Percentiles rank a stretch among this genome's conserved stretches.
These are phyloP conservation scores for Globisporangium uncinulatum DNA, from an alignment of 352 stramenopile genomes.

Conservation along the genomic window DNA sequence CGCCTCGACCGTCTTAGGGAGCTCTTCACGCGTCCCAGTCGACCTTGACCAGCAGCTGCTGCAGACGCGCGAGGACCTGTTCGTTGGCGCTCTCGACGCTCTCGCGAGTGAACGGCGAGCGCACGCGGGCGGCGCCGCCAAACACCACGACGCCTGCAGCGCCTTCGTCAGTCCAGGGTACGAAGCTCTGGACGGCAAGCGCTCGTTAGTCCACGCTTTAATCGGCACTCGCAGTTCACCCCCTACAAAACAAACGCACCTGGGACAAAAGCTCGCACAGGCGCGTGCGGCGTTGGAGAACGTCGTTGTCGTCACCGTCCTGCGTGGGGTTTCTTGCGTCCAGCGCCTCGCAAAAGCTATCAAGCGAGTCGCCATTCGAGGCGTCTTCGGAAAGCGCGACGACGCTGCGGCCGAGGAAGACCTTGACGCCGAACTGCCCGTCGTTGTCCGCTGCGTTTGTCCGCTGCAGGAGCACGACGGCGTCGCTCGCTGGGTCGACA, in stretches of 20 bases:
- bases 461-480: conserved; percentile 35
- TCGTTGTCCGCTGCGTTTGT: conserved; percentile 8
- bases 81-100: conserved; percentile 32
- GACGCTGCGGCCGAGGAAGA: conserved; percentile 10
- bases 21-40: not conserved
- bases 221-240: not conserved
- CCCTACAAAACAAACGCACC: not conserved
- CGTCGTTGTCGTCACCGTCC: not conserved
- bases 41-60: conserved; percentile 28
- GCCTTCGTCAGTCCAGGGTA: conserved; percentile 6
- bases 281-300: conserved; percentile 1
- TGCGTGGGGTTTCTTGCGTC: not conserved
- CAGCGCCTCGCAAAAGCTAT: conserved; percentile 2
- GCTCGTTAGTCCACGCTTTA: not conserved
- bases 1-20: not conserved
- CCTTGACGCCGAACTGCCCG: conserved; percentile 4
- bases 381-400: not conserved
- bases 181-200: conserved; percentile 11
- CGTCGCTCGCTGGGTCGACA: conserved; percentile 49
- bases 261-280: conserved; percentile 6
- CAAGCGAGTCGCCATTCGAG: not conserved
- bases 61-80: conserved; percentile 36
- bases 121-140: conserved; percentile 37
- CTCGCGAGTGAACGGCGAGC: conserved; percentile 24
- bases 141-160: conserved; percentile 24